Percentiles rank a stretch among this genome's conserved stretches.
phyloP scores from a whole-genome alignment of 116 monocot species.

The Dioscorea cayenensis region DNA sequence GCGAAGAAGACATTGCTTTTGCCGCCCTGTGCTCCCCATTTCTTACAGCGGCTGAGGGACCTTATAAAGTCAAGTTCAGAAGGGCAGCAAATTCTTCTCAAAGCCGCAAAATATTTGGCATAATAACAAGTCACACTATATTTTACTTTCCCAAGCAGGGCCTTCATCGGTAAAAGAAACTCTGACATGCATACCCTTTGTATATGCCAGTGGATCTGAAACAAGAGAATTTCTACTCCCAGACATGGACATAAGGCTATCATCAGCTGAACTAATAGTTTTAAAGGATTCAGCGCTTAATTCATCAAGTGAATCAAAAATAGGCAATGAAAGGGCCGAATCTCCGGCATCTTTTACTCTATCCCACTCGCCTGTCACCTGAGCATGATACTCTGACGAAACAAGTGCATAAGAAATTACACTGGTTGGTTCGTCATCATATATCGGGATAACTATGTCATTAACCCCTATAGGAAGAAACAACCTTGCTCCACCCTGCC shows the following conservation, averaged over 20 bases:
- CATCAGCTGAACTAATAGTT: conserved; percentile 47
- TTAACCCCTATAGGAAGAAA: conserved; percentile 64
- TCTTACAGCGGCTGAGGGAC: conserved; percentile 91
- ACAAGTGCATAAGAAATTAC: conserved; percentile 73
- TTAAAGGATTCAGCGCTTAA: conserved; percentile 27
- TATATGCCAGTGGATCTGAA: conserved; percentile 35
- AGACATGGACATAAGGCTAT: conserved; percentile 35
- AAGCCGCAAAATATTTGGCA: conserved; percentile 66
- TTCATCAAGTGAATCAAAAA: conserved; percentile 59
- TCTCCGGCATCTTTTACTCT: conserved; percentile 38
- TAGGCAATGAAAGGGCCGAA: conserved; percentile 25
- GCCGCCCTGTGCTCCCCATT: conserved; percentile 91
- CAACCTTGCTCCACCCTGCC: conserved; percentile 36
- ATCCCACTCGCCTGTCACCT: conserved; percentile 52
- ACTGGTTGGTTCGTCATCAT: conserved; percentile 94
- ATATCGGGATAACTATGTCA: conserved; percentile 62
- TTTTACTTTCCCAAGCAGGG: conserved; percentile 55
- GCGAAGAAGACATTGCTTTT: conserved; percentile 99
- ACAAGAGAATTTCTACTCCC: conserved; percentile 29
- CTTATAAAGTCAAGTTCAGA: conserved; percentile 79
- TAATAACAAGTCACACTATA: conserved; percentile 83
- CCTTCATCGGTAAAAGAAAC: conserved; percentile 81
- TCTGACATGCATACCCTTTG: conserved; percentile 58
- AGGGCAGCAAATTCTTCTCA: conserved; percentile 82
- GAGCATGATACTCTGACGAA: conserved; percentile 60